phyloP scores from a whole-genome alignment of 768 basidiomycete genomes.

The Russula foetens region DNA sequence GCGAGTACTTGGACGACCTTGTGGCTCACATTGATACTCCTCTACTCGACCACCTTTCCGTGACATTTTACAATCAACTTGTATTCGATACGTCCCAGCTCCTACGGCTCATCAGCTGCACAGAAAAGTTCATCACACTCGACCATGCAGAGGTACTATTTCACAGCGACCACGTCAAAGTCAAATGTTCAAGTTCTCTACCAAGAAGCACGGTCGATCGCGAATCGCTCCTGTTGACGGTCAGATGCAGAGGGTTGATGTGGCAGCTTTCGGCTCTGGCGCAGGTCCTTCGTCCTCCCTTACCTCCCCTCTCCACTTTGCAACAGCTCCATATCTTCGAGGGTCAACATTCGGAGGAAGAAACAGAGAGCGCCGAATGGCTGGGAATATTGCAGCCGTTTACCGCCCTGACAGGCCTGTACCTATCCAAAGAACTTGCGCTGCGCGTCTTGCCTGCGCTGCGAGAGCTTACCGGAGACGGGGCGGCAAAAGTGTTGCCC shows the following conservation, averaged over 20 bases:
- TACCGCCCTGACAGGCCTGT: neutral
- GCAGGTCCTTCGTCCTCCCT: neutral
- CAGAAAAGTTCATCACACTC: neutral
- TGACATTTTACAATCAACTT: neutral
- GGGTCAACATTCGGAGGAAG: too few species aligned
- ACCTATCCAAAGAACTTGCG: neutral
- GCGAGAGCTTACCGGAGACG: neutral
- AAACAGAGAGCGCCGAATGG: neutral
- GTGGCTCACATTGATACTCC: neutral
- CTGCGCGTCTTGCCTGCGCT: neutral
- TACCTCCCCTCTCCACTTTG: neutral
- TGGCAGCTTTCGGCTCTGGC: neutral
- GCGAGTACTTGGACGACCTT: neutral
- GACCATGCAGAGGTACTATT: neutral
- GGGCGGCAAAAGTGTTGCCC: neutral
- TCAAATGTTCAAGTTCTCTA: neutral
- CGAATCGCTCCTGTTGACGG: neutral
- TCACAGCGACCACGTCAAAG: neutral
- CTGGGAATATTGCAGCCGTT: neutral
- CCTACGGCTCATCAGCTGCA: neutral
- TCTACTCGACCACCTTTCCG: neutral
- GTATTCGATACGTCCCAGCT: neutral
- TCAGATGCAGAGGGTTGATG: neutral
- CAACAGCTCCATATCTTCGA: neutral
- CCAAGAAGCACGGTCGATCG: neutral